Conservation (phyloP, 805 yeast genomes). For the Saccharomyces paradoxus region DNA sequence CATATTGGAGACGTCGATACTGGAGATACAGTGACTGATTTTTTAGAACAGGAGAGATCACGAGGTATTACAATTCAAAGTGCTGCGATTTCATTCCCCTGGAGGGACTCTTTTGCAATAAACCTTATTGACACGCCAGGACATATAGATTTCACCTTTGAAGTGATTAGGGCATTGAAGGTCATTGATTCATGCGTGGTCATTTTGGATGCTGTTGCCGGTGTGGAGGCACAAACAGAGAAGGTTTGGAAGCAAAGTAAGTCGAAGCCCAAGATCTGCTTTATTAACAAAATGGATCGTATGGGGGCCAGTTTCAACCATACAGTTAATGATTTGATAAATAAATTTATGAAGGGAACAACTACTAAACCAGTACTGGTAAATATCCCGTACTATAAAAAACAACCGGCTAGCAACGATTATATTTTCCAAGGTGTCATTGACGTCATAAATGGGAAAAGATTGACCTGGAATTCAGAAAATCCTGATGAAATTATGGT, state of each 20-base stretch:
- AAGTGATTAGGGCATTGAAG: conserved; percentile 79
- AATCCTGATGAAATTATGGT: conserved; percentile 22
- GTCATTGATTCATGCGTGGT: conserved; percentile 94
- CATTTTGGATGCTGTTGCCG: conserved; percentile 90
- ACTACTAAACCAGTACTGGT: conserved; percentile 65
- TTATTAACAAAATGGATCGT: conserved; percentile 91
- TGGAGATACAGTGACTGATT: conserved; percentile 95
- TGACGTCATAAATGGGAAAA: conserved; percentile 48
- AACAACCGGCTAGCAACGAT: conserved; percentile 25
- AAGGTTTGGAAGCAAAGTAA: conserved; percentile 90
- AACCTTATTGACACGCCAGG: conserved; percentile 97
- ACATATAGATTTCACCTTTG: conserved; percentile 95
- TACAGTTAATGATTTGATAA: conserved; percentile 75
- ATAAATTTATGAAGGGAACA: conserved; percentile 38
- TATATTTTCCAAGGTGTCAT: conserved; percentile 45
- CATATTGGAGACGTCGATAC: conserved; percentile 90
- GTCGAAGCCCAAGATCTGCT: conserved; percentile 69
- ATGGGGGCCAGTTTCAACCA: conserved; percentile 92
- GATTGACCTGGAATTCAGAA: conserved; percentile 39
- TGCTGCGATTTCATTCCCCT: conserved; percentile 87
- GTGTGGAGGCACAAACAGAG: conserved; percentile 97
- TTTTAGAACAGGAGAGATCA: conserved; percentile 77
- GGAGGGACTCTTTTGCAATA: conserved; percentile 61
- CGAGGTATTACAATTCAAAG: conserved; percentile 95
- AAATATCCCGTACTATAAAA: conserved; percentile 66